phyloP scores from a whole-genome alignment of 2,329 filamentous ascomycete genomes.

The Diaporthe citriasiana region DNA sequence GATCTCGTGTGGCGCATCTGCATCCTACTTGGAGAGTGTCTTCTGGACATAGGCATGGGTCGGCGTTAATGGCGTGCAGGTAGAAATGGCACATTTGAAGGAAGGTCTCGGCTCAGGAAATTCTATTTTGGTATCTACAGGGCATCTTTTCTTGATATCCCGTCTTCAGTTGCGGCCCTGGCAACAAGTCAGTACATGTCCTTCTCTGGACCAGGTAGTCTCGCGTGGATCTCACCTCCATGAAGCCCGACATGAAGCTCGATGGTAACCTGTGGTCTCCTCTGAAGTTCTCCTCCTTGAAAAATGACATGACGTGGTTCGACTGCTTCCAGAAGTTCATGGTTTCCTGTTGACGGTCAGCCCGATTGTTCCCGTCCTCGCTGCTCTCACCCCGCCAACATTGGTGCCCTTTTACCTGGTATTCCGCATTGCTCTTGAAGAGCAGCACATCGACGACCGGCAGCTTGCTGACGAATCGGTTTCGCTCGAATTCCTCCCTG shows the following conservation, averaged over 20 bases:
- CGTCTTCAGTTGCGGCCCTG: slow-evolving; percentile 69
- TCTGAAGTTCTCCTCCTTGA: slow-evolving; percentile 85
- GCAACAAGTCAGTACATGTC: slow-evolving; percentile 44
- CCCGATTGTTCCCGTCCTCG: neutral
- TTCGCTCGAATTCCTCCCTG: slow-evolving; percentile 95
- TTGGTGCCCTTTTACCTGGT: slow-evolving; percentile 76
- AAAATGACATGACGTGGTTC: slow-evolving; percentile 96
- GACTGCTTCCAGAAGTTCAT: slow-evolving; percentile 99
- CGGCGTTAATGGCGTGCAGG: slow-evolving; percentile 43
- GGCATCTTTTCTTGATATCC: slow-evolving; percentile 47
- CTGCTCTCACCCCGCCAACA: neutral
- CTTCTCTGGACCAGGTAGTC: neutral
- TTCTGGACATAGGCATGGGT: slow-evolving; percentile 35
- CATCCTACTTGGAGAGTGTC: neutral
- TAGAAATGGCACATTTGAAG: slow-evolving; percentile 40
- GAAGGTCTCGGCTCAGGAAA: slow-evolving; percentile 46
- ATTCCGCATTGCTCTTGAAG: slow-evolving; percentile 92
- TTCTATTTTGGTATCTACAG: slow-evolving; percentile 52
- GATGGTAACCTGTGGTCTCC: slow-evolving; percentile 83
- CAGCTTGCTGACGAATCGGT: slow-evolving; percentile 93
- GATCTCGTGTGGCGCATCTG: neutral
- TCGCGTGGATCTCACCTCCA: slow-evolving; percentile 78
- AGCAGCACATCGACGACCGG: slow-evolving; percentile 90
- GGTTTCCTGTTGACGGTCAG: slow-evolving; percentile 77
- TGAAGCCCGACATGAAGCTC: slow-evolving; percentile 94